Percentiles rank a stretch among this genome's conserved stretches.
phyloP scores from a whole-genome alignment of 495 filamentous ascomycete genomes.

The Lasiosphaeria hispida region DNA sequence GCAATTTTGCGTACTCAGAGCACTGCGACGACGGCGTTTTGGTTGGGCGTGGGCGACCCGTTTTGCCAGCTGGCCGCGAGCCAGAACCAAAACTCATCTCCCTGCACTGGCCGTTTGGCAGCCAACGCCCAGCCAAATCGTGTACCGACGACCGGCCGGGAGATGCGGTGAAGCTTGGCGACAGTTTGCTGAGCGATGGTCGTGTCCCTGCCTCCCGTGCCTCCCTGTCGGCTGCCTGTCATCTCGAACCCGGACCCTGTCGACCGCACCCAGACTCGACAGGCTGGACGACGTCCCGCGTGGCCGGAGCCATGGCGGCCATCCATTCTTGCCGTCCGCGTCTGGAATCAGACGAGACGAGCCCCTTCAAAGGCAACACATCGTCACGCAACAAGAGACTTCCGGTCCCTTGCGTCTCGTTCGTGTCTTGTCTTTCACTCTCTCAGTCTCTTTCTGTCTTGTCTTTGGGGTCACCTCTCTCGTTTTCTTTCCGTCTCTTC shows the following conservation, averaged over 20 bases:
- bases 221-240: not conserved
- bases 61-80: too few relatives aligned
- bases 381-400: too few relatives aligned
- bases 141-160: too few relatives aligned
- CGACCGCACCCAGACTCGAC: too few relatives aligned
- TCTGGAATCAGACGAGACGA: conserved; percentile 9
- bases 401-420: not conserved
- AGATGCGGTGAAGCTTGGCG: too few relatives aligned
- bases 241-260: not conserved
- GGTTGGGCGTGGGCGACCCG: not conserved
- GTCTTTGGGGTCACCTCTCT: not conserved
- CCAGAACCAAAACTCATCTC: too few relatives aligned
- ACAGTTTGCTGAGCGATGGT: too few relatives aligned
- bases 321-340: conserved; percentile 7
- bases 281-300: too few relatives aligned
- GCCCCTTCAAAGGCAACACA: not conserved
- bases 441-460: conserved; percentile 7
- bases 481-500: not conserved
- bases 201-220: too few relatives aligned
- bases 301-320: conserved; percentile 4
- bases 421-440: not conserved
- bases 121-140: too few relatives aligned
- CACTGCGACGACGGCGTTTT: not conserved
- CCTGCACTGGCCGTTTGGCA: too few relatives aligned
- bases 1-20: not conserved